Conservation (phyloP, 352 stramenopile species). For the Phytophthora lateralis region DNA sequence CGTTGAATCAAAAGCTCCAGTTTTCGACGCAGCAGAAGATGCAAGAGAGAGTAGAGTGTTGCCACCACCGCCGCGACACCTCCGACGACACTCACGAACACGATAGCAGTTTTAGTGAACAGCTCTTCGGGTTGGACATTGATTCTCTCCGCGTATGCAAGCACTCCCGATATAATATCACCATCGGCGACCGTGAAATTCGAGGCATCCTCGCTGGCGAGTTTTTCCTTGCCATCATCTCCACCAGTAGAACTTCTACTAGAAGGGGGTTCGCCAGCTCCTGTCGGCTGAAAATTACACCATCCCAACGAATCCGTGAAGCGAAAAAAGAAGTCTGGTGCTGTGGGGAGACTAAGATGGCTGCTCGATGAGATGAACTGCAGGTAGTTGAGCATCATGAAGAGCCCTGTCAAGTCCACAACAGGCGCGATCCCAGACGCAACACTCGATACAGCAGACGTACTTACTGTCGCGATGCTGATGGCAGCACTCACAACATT, state of each 20-base stretch:
- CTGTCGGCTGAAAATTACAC: slow-evolving; percentile 52
- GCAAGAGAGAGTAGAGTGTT: slow-evolving; percentile 59
- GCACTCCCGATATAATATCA: slow-evolving; percentile 75
- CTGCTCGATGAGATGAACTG: slow-evolving; percentile 74
- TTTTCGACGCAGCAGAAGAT: slow-evolving; percentile 46
- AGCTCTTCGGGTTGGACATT: slow-evolving; percentile 71
- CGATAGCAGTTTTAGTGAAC: slow-evolving; percentile 76
- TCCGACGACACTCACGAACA: slow-evolving; percentile 63
- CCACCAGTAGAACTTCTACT: background rate
- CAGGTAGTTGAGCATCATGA: slow-evolving; percentile 74
- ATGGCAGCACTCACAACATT: slow-evolving; percentile 61
- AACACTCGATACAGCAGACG: slow-evolving; percentile 33
- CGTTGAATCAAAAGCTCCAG: slow-evolving; percentile 64
- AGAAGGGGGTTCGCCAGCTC: background rate
- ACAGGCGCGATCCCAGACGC: slow-evolving; percentile 35
- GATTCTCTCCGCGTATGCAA: slow-evolving; percentile 69
- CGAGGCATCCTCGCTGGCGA: slow-evolving; percentile 37
- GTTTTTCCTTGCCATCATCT: slow-evolving; percentile 20
- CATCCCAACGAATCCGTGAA: slow-evolving; percentile 79
- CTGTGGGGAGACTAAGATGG: slow-evolving; percentile 62
- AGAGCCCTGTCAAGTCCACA: slow-evolving; percentile 57
- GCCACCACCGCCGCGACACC: slow-evolving; percentile 61
- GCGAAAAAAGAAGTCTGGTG: slow-evolving; percentile 63
- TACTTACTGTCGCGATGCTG: slow-evolving; percentile 44
- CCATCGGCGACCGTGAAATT: slow-evolving; percentile 66